Evolutionary conservation across 2,329 filamentous ascomycete genomes (phyloP).

Genomic region (Apiospora rasikravindrae): DNA sequence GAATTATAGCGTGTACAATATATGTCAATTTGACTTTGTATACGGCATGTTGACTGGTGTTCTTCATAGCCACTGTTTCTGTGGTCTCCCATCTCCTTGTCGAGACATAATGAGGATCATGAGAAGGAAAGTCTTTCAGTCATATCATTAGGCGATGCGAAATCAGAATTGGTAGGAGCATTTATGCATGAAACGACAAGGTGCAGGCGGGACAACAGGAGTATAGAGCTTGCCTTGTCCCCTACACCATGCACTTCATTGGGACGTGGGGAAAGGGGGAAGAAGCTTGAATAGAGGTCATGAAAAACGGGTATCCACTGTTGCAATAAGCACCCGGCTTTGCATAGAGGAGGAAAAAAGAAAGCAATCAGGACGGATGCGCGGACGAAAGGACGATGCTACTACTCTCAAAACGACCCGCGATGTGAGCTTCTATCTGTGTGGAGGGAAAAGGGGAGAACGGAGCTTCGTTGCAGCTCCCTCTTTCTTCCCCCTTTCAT

Average conservation of each 20-base stretch:
- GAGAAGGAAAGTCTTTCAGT: background rate
- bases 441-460: background rate
- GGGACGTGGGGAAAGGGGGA: background rate
- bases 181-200: background rate
- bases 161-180: background rate
- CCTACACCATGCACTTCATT: background rate
- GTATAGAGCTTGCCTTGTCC: background rate
- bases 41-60: background rate
- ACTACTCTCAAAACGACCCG: background rate
- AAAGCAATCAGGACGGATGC: background rate
- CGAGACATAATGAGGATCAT: background rate
- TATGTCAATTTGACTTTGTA: background rate
- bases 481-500: background rate
- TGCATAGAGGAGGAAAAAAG: background rate
- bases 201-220: background rate
- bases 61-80: background rate
- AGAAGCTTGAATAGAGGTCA: background rate
- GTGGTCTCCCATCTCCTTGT: background rate
- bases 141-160: background rate
- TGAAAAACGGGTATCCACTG: background rate
- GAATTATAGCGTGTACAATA: background rate
- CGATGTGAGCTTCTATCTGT: background rate
- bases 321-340: background rate
- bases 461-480: background rate
- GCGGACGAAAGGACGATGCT: background rate